Conservation (phyloP, 352 stramenopile genomes). For the Globisporangium viniferum region DNA sequence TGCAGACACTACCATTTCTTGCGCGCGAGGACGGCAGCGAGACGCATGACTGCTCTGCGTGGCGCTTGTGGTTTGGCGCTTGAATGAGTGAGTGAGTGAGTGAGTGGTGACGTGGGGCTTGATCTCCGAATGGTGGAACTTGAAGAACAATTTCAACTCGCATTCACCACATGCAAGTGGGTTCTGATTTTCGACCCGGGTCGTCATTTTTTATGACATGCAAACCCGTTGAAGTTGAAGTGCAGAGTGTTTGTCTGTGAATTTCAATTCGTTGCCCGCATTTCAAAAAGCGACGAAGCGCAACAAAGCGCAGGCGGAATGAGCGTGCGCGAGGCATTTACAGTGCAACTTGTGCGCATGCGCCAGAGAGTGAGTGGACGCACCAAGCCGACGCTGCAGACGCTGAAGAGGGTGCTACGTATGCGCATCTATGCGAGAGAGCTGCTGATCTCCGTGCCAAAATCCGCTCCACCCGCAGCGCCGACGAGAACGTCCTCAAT, state of each 20-base stretch:
- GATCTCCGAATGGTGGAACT: neutral
- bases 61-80: constrained; percentile 5
- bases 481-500: constrained; percentile 2
- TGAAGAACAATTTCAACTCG: neutral
- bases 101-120: neutral
- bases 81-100: neutral
- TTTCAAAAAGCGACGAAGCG: no score
- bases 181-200: neutral
- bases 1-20: constrained; percentile 35
- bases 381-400: constrained; percentile 21
- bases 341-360: constrained; percentile 33
- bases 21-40: constrained; percentile 21
- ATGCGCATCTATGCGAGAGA: constrained; percentile 20
- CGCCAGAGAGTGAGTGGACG: neutral
- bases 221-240: constrained; percentile 22
- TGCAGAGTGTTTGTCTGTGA: constrained; percentile 9
- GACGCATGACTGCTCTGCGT: constrained; percentile 20
- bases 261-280: neutral
- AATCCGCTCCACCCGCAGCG: neutral
- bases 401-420: constrained; percentile 24
- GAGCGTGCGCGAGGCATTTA: constrained; percentile 17
- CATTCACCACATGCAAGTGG: neutral
- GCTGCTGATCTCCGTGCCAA: constrained; percentile 22
- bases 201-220: neutral
- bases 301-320: neutral